These are phyloP conservation scores for Stellera chamaejasme DNA, from an alignment of 345 rosid genomes.

Conservation along the genomic window DNA sequence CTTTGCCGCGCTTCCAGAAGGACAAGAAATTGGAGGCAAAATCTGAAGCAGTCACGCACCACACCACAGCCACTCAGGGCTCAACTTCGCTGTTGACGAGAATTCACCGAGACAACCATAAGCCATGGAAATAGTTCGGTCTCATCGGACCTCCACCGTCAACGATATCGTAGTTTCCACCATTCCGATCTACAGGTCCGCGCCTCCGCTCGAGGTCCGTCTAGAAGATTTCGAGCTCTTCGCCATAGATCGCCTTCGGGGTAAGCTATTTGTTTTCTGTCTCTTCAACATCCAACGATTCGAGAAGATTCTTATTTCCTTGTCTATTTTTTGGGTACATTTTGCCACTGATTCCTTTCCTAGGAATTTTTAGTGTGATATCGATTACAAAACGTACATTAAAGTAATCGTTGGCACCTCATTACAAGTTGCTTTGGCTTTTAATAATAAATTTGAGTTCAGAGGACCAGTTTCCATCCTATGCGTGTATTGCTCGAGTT, in stretches of 20 bases:
- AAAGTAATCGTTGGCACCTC: too few relatives aligned
- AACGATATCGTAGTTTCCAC: conserved; percentile 20
- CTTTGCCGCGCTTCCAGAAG: too few relatives aligned
- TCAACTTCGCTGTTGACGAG: too few relatives aligned
- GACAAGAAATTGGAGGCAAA: too few relatives aligned
- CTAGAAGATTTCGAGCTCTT: conserved; percentile 88
- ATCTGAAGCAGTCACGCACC: too few relatives aligned
- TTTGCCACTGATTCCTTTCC: background rate
- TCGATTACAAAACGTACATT: too few relatives aligned
- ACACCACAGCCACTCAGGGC: too few relatives aligned
- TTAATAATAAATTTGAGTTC: background rate
- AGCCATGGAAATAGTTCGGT: conserved; percentile 43
- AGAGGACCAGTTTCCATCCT: background rate
- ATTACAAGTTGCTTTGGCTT: too few relatives aligned
- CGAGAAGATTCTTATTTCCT: background rate
- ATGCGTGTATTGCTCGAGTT: background rate
- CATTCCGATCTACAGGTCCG: conserved; percentile 67
- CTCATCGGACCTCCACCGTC: conserved; percentile 21
- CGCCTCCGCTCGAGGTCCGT: conserved; percentile 81
- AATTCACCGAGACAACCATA: too few relatives aligned
- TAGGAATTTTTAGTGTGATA: too few relatives aligned
- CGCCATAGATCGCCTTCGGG: conserved; percentile 88
- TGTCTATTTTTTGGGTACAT: background rate
- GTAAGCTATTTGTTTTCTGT: conserved; percentile 17
- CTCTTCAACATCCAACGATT: background rate